Evolutionary conservation across 768 basidiomycete genomes (phyloP), one percentile per base, ranked within the genome.

Genomic region (Agrocybe pediades): DNA sequence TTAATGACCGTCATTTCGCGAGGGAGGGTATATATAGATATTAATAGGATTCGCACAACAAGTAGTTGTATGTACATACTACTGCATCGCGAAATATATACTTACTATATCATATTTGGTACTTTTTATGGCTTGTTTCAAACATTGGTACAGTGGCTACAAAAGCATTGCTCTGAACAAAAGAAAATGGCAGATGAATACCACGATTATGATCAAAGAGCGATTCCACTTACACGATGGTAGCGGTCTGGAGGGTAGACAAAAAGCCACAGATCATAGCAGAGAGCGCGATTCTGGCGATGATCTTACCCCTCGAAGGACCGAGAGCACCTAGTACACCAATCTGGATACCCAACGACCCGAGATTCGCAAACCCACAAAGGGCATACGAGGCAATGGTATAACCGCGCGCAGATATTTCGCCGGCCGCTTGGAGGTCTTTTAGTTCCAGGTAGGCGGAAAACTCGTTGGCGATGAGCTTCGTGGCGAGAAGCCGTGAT

Each of bases 321-420:
- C 70, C 76, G 53, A 78, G 65, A 33, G 76, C 74, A 46, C 75
- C 67, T 24, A 78, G 68, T 8, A 78, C 76, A 57, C 76, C 76
- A 23, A 78, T 75, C 68, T 94, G 90, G 61, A 95, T 92, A 64
- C 93, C 94, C 17, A 93, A 74, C 4, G 90, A 90, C 51, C 88
- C 84, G 30, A 92, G 74, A 66, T 95, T 95, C 54, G 91, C 91
- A 64, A 95, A 95, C 11, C 94, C 94, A 68, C 92, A 94, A n/a
- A 95, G 84, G 13, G 88, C 87, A 67, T 95, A 95, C 30, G 88
- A 85, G 13, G 88, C 85, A 59, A 95, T 93, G 50, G 86, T 88
- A 71, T 78, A 93, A 20, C 85, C 89, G 54, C 89, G 90, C 27
- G 71, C 75, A 24, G 85, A 84, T 49, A 93, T 79, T 8, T 55